Percentiles rank a stretch among this genome's conserved stretches.
These are phyloP conservation scores for Trifolium dubium DNA, from an alignment of 306 rosid genomes.

Conservation along the genomic window DNA sequence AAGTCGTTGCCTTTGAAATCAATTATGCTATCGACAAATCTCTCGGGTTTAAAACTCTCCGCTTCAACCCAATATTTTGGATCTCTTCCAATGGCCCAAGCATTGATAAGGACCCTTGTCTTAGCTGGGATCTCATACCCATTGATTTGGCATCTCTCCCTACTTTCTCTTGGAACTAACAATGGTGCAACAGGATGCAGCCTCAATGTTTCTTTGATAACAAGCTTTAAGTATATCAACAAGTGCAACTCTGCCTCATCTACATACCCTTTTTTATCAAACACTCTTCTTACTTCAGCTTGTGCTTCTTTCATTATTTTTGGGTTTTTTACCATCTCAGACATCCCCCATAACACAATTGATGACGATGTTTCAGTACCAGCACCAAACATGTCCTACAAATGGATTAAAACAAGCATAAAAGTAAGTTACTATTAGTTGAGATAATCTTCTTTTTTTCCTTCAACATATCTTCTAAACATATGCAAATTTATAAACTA, in stretches of 20 bases:
- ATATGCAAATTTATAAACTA: not conserved
- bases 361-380: slow-evolving; percentile 50
- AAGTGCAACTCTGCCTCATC: not conserved
- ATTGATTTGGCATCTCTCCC: not conserved
- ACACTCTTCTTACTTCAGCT: not conserved
- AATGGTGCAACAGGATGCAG: not conserved
- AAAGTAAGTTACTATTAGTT: too few species aligned
- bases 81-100: not conserved
- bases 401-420: too few species aligned
- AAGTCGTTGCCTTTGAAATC: not conserved
- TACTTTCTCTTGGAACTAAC: slow-evolving; percentile 14
- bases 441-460: too few species aligned
- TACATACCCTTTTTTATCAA: not conserved
- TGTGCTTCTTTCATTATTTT: not conserved
- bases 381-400: slow-evolving; percentile 49
- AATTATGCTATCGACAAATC: not conserved
- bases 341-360: slow-evolving; percentile 31
- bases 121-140: not conserved
- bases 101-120: not conserved
- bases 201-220: not conserved
- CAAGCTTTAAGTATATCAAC: not conserved
- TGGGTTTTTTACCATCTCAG: not conserved
- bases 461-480: too few species aligned
- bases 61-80: not conserved
- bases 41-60: not conserved